Conservation (phyloP, 2,329 filamentous ascomycete genomes). For the Hypomyces perniciosus region DNA sequence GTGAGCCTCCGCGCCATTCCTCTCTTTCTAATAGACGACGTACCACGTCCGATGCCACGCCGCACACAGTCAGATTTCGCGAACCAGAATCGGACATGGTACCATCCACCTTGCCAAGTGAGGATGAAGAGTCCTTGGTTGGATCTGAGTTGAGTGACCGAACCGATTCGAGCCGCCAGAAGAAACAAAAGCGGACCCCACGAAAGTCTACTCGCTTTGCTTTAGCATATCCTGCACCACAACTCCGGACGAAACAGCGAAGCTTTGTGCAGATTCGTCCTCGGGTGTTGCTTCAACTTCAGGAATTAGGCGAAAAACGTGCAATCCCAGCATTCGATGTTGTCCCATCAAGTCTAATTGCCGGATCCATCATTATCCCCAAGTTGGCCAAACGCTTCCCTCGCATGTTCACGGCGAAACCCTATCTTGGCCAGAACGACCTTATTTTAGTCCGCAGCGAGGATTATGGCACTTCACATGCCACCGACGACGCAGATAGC, state of each 20-base stretch:
- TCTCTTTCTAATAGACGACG: constrained; percentile 17
- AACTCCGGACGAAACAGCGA: constrained; percentile 54
- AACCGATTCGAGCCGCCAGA: constrained; percentile 34
- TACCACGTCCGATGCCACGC: constrained; percentile 34
- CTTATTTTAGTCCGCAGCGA: constrained; percentile 66
- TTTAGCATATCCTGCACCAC: constrained; percentile 61
- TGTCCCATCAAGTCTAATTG: constrained; percentile 59
- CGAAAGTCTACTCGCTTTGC: constrained; percentile 58
- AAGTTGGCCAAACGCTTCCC: constrained; percentile 56
- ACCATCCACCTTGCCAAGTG: constrained; percentile 32
- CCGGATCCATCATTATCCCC: constrained; percentile 50
- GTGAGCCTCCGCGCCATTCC: constrained; percentile 1
- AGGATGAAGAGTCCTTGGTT: constrained; percentile 41
- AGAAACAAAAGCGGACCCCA: constrained; percentile 38
- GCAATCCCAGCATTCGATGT: constrained; percentile 66
- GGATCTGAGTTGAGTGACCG: constrained; percentile 41
- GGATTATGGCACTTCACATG: constrained; percentile 45
- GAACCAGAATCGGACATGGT: constrained; percentile 27
- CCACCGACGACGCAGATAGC: constrained; percentile 36
- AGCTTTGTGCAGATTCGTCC: constrained; percentile 62
- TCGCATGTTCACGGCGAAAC: constrained; percentile 56
- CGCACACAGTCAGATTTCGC: constrained; percentile 41
- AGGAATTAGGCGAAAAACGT: constrained; percentile 56
- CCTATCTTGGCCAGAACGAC: constrained; percentile 61
- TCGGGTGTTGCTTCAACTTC: constrained; percentile 64